Conservation (phyloP, 139 green algal genomes). For the Closterium sp. region DNA sequence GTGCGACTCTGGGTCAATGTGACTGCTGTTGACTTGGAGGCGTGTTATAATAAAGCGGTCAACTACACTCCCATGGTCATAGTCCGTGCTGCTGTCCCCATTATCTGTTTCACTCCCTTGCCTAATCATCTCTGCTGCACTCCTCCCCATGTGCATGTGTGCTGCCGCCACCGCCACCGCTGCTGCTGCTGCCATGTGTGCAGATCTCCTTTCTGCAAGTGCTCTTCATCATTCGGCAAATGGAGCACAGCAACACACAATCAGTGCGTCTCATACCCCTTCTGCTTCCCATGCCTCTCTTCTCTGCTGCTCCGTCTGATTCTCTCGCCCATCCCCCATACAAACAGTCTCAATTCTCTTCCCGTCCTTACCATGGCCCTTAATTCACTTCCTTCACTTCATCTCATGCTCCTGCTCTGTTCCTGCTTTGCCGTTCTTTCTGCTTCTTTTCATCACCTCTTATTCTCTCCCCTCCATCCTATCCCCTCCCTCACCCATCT, state of each 20-base stretch:
- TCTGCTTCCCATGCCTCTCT: neutral
- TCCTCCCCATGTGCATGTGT: neutral
- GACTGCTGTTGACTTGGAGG: no score
- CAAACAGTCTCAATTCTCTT: no score
- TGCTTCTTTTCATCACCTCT: no score
- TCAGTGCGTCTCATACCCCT: slow-evolving; percentile 21
- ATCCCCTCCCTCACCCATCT: neutral
- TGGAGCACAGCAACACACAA: slow-evolving; percentile 66
- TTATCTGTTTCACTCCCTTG: neutral
- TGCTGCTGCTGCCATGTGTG: neutral
- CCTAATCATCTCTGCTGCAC: neutral
- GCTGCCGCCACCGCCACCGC: no score
- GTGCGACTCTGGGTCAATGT: slow-evolving; percentile 48
- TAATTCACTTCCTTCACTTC: no score
- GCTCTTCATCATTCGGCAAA: slow-evolving; percentile 74
- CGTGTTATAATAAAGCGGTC: no score
- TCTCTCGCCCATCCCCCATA: neutral
- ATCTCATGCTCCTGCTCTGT: no score
- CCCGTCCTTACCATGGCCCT: no score
- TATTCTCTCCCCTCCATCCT: neutral
- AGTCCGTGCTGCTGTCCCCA: neutral
- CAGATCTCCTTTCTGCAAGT: slow-evolving; percentile 62
- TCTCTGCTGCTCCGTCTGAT: neutral
- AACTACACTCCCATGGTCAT: no score
- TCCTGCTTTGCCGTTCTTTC: no score